Conservation (phyloP, 2,329 filamentous ascomycete species). For the Triangularia setosa region DNA sequence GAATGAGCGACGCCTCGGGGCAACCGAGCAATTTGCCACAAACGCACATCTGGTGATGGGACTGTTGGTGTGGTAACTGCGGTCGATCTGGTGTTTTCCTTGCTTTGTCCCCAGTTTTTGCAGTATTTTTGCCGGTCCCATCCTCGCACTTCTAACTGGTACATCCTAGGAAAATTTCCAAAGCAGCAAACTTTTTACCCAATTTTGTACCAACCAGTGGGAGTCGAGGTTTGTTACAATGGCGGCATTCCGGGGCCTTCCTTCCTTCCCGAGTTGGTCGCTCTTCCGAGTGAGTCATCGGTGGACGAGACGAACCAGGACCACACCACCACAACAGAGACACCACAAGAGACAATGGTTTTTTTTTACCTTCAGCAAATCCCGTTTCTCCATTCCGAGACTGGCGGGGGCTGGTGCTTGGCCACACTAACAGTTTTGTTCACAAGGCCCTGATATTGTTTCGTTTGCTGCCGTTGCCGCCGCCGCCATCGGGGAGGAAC, state of each 20-base stretch:
- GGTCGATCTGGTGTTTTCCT: background rate
- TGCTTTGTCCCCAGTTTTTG: background rate
- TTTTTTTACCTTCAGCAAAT: background rate
- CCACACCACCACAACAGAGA: background rate
- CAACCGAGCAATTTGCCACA: background rate
- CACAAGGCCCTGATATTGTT: background rate
- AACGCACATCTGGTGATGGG: background rate
- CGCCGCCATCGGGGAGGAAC: background rate
- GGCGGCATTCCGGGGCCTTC: background rate
- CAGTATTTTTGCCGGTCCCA: background rate
- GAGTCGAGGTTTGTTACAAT: background rate
- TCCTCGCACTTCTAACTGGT: conserved; percentile 1
- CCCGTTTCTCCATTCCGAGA: background rate
- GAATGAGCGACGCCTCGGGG: background rate
- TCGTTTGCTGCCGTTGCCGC: background rate
- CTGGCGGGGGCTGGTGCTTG: background rate
- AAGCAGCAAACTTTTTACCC: background rate
- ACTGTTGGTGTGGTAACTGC: conserved; percentile 2
- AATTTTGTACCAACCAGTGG: background rate
- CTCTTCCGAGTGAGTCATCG: background rate
- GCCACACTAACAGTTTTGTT: background rate
- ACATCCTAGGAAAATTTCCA: background rate
- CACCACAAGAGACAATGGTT: no score
- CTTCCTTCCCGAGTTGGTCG: background rate
- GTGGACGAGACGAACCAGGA: background rate